A percentile compares a stretch with the other conserved stretches of the same genome.
phyloP scores from a whole-genome alignment of 2,329 filamentous ascomycete genomes.

The Geosmithia putterillii region DNA sequence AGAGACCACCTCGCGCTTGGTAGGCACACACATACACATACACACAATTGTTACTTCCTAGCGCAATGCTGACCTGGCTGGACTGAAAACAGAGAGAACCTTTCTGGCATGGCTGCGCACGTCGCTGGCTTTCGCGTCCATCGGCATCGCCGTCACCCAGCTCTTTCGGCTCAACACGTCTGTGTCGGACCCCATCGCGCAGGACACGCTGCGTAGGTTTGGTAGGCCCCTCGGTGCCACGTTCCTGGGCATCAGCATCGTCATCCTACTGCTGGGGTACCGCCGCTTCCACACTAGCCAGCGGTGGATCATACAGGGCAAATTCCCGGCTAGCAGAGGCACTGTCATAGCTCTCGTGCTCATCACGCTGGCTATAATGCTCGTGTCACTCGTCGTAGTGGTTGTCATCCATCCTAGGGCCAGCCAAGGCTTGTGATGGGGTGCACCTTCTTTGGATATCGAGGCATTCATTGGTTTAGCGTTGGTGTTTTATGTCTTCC shows the following conservation, averaged over 20 bases:
- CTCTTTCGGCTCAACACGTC: conserved; percentile 72
- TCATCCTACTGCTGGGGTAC: conserved; percentile 66
- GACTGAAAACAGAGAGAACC: conserved; percentile 64
- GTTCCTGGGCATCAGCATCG: conserved; percentile 63
- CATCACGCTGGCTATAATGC: conserved; percentile 51
- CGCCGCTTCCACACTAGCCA: conserved; percentile 68
- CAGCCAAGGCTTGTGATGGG: too few species aligned
- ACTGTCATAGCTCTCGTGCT: conserved; percentile 59
- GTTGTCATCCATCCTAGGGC: conserved; percentile 36
- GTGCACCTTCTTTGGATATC: neutral
- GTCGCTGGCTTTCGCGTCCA: conserved; percentile 68
- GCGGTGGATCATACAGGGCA: conserved; percentile 67
- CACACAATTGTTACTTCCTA: neutral
- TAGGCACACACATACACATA: conserved; percentile 31
- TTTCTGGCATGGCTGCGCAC: conserved; percentile 80
- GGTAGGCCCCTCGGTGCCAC: conserved; percentile 66
- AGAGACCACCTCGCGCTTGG: conserved; percentile 72
- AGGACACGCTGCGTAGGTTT: conserved; percentile 42
- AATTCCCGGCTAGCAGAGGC: conserved; percentile 67
- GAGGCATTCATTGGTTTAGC: neutral
- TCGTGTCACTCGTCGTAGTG: conserved; percentile 46
- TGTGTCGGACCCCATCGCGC: conserved; percentile 23
- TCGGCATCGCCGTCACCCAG: conserved; percentile 74
- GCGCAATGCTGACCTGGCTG: neutral
- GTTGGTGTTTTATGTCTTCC: neutral